Percentiles rank a stretch among this genome's conserved stretches.
Evolutionary conservation across 2,329 filamentous ascomycete species (phyloP).

Genomic region (Microascus cirrosus): DNA sequence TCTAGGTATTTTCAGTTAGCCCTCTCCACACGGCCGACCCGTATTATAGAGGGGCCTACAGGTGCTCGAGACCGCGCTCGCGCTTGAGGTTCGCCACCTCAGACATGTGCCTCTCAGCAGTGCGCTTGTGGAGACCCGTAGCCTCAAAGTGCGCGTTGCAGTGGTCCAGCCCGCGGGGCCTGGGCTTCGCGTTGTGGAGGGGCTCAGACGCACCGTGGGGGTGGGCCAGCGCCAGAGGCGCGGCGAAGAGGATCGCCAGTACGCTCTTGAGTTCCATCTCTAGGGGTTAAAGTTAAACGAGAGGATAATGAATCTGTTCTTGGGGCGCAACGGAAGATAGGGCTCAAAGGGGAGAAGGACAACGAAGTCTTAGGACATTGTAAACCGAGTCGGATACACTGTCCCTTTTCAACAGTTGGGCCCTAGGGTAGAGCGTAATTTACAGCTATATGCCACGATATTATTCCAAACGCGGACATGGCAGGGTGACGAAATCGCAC

Average conservation of each 20-base stretch:
- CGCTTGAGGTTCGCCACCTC: slow-evolving; percentile 5
- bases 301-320: background rate
- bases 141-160: slow-evolving; percentile 9
- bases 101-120: slow-evolving; percentile 9
- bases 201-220: slow-evolving; percentile 4
- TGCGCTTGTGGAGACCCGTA: slow-evolving; percentile 2
- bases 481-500: background rate
- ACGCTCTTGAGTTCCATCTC: slow-evolving; percentile 4
- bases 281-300: background rate
- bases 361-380: background rate
- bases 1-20: background rate
- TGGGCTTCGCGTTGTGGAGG: slow-evolving; percentile 5
- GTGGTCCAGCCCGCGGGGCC: slow-evolving; percentile 7
- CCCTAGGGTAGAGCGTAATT: background rate
- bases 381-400: background rate
- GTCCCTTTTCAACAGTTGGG: background rate
- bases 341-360: background rate
- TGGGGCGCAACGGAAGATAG: background rate
- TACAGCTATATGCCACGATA: background rate
- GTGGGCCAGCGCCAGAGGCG: slow-evolving; percentile 7
- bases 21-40: too few species aligned
- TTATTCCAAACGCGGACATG: background rate
- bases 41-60: slow-evolving; percentile 1
- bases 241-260: slow-evolving; percentile 4
- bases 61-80: slow-evolving; percentile 6